phyloP scores from a whole-genome alignment of 805 yeast species.

The Priceomyces melissophilus region DNA sequence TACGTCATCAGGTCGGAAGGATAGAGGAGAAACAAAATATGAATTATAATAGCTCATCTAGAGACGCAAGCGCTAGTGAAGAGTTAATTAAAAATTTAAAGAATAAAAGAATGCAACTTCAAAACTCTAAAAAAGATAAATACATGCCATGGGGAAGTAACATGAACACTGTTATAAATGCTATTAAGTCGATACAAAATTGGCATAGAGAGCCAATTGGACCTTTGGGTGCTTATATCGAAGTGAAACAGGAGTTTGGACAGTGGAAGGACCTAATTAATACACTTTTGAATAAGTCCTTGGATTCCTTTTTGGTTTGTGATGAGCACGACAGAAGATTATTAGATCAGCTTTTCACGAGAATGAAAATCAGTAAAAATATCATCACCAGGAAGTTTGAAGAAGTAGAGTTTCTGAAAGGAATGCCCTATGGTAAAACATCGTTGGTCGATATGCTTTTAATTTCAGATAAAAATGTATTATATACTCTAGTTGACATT shows the following conservation, averaged over 20 bases:
- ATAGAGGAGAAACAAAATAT: conserved; percentile 23
- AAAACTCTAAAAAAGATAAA: conserved; percentile 27
- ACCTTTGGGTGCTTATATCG: conserved; percentile 67
- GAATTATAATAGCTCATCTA: too few species aligned
- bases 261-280: conserved; percentile 65
- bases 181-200: conserved; percentile 30
- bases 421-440: conserved; percentile 38
- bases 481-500: conserved; percentile 62
- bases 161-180: conserved; percentile 40
- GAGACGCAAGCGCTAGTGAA: conserved; percentile 10
- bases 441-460: conserved; percentile 62
- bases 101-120: conserved; percentile 10
- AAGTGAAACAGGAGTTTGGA: conserved; percentile 50
- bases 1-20: conserved; percentile 13
- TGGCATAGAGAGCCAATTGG: conserved; percentile 63
- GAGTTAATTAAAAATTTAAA: conserved; percentile 7
- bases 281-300: conserved; percentile 42
- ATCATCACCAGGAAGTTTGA: conserved; percentile 56
- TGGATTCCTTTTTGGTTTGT: conserved; percentile 67
- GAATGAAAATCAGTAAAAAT: conserved; percentile 25
- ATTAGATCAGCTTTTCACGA: conserved; percentile 28
- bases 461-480: conserved; percentile 51
- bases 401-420: conserved; percentile 47
- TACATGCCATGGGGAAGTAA: conserved; percentile 50
- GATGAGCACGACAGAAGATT: conserved; percentile 54